Conservation (phyloP, 1,139 yeast species). For the Yueomyces sp. region DNA sequence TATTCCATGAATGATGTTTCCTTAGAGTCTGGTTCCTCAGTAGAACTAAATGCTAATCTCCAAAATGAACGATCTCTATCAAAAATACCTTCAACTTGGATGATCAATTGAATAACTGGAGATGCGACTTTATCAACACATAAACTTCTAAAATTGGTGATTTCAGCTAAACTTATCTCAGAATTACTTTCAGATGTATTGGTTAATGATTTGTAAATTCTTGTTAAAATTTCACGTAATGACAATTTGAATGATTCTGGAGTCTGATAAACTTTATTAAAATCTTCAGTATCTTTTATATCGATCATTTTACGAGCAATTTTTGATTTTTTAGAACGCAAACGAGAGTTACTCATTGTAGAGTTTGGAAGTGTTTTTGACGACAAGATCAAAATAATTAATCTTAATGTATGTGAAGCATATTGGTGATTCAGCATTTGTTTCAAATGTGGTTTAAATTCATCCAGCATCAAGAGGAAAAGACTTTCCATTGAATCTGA, state of each 20-base stretch:
- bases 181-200: conserved; percentile 15
- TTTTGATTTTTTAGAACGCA: conserved; percentile 77
- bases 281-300: conserved; percentile 64
- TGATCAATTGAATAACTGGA: conserved; percentile 70
- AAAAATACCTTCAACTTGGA: conserved; percentile 73
- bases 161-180: conserved; percentile 21
- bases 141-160: conserved; percentile 46
- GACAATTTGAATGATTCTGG: conserved; percentile 64
- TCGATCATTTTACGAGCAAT: conserved; percentile 91
- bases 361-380: conserved; percentile 78
- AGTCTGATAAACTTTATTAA: conserved; percentile 52
- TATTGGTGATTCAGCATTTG: conserved; percentile 63
- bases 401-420: conserved; percentile 77
- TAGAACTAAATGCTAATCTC: conserved; percentile 35
- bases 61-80: conserved; percentile 59
- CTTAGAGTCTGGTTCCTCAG: conserved; percentile 40
- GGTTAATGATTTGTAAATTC: conserved; percentile 31
- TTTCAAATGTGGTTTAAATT: conserved; percentile 46
- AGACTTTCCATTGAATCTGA: conserved; percentile 48
- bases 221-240: conserved; percentile 33
- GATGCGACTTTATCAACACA: conserved; percentile 76
- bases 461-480: conserved; percentile 52
- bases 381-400: conserved; percentile 55
- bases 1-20: conserved; percentile 81
- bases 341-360: conserved; percentile 55